phyloP scores from a whole-genome alignment of 2,329 filamentous ascomycete genomes.

The Hansfordia pulvinata region DNA sequence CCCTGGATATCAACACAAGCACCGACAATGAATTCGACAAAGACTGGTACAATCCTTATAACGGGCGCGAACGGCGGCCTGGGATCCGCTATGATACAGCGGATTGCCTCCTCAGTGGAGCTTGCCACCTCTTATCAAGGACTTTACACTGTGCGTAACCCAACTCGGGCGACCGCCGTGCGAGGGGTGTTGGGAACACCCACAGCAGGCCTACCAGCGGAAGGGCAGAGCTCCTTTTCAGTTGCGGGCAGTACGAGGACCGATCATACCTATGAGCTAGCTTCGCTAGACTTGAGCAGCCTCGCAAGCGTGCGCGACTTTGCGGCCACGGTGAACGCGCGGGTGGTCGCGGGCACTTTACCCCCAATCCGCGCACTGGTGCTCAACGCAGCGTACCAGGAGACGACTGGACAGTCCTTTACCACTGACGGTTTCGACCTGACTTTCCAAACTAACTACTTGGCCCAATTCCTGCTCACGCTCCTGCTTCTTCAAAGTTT shows the following conservation, averaged over 20 bases:
- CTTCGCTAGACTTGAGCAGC: conserved; percentile 6
- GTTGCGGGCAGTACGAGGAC: no score
- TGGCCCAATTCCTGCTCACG: conserved; percentile 18
- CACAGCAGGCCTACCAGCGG: neutral
- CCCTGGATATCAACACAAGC: no score
- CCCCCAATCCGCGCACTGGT: conserved; percentile 14
- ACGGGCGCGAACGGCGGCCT: conserved; percentile 12
- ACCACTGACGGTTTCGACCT: conserved; percentile 18
- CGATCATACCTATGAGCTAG: conserved; percentile 1
- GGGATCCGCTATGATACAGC: conserved; percentile 6
- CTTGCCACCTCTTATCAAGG: conserved; percentile 5
- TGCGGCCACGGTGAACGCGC: conserved; percentile 7
- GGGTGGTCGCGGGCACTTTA: conserved; percentile 10
- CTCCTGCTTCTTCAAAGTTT: conserved; percentile 18
- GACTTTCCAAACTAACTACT: conserved; percentile 17
- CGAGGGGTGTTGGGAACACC: neutral
- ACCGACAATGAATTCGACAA: no score
- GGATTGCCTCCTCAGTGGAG: conserved; percentile 6
- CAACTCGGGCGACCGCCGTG: neutral
- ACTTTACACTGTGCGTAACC: conserved; percentile 9
- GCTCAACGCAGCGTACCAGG: conserved; percentile 12
- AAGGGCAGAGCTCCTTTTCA: neutral
- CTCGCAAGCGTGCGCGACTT: conserved; percentile 7
- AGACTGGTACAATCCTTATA: conserved; percentile 8
- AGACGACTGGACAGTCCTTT: conserved; percentile 11